phyloP scores from a whole-genome alignment of 2,329 filamentous ascomycete species.

The Colletotrichum lentis region DNA sequence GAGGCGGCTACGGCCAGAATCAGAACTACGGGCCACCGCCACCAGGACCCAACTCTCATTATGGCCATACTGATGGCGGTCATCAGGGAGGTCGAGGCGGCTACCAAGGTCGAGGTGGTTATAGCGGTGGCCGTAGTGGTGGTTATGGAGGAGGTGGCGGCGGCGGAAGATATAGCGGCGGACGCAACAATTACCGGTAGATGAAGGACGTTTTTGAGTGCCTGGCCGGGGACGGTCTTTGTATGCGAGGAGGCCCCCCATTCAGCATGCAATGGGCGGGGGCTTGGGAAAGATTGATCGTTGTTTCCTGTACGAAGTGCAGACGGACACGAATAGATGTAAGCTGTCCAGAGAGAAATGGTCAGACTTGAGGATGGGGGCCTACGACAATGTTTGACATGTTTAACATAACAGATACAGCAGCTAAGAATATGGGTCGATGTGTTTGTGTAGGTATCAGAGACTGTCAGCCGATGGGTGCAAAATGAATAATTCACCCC shows the following conservation, averaged over 20 bases:
- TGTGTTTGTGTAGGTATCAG: too few species aligned
- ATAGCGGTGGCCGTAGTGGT: constrained; percentile 19
- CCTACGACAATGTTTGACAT: background rate
- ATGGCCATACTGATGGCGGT: constrained; percentile 12
- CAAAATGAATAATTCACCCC: too few species aligned
- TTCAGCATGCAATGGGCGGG: background rate
- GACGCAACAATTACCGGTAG: constrained; percentile 28
- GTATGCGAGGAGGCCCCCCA: background rate
- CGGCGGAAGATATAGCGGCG: constrained; percentile 13
- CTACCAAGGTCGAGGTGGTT: constrained; percentile 22
- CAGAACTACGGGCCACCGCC: constrained; percentile 27
- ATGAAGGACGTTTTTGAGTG: background rate
- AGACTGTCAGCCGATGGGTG: background rate
- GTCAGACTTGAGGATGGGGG: background rate
- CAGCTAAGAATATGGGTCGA: background rate
- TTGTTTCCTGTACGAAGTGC: background rate
- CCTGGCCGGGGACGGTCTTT: background rate
- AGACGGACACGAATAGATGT: background rate
- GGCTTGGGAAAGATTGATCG: background rate
- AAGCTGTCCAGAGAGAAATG: background rate
- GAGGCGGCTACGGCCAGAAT: constrained; percentile 20
- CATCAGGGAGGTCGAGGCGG: constrained; percentile 24
- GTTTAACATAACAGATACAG: background rate
- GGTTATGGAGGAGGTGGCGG: constrained; percentile 7
- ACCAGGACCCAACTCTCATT: constrained; percentile 12